These are phyloP conservation scores for Phytophthora lateralis DNA, from an alignment of 352 stramenopile species.

Conservation along the genomic window DNA sequence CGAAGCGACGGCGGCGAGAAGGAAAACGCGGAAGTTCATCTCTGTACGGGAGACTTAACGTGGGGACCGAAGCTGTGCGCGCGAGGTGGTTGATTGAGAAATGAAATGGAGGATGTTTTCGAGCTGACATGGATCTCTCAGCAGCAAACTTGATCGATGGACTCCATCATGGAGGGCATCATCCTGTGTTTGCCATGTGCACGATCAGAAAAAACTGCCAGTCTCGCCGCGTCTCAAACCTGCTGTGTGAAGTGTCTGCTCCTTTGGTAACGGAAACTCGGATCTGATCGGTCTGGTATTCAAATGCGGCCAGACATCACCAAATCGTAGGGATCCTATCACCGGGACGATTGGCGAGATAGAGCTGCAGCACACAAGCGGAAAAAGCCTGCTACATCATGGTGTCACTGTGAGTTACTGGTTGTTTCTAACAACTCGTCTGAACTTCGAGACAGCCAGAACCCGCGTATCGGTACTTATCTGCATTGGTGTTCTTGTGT, in stretches of 20 bases:
- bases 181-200: background rate
- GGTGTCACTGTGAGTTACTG: no score
- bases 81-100: constrained; percentile 7
- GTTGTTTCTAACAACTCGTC: no score
- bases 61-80: background rate
- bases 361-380: no score
- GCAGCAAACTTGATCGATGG: constrained; percentile 9
- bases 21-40: constrained; percentile 27
- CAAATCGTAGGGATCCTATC: background rate
- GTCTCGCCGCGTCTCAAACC: constrained; percentile 2
- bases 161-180: no score
- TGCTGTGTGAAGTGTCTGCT: constrained; percentile 6
- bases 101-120: constrained; percentile 5
- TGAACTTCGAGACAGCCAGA: no score
- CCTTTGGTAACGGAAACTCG: constrained; percentile 6
- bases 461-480: no score
- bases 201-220: constrained; percentile 11
- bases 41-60: background rate
- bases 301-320: background rate
- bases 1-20: constrained; percentile 14
- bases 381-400: no score
- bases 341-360: constrained; percentile 9
- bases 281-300: constrained; percentile 21
- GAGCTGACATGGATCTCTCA: background rate
- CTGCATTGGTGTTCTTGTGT: no score